phyloP scores from a whole-genome alignment of 345 rosid species.

The Psidium guajava region DNA sequence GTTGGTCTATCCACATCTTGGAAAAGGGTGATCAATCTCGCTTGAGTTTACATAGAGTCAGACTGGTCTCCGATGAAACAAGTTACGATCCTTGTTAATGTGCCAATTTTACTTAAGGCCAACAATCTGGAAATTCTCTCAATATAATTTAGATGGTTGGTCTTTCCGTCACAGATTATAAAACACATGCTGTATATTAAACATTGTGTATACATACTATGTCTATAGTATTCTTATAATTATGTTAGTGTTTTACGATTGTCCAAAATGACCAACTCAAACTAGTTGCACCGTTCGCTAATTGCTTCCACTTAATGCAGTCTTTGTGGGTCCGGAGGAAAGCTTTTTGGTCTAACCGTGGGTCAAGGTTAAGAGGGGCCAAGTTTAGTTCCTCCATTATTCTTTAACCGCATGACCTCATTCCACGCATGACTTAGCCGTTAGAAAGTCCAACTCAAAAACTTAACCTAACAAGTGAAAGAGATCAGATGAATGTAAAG shows the following conservation, averaged over 20 bases:
- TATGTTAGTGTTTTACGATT: neutral
- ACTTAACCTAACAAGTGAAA: no score
- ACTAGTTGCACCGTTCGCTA: neutral
- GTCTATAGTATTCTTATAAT: neutral
- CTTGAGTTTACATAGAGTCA: neutral
- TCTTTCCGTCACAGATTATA: neutral
- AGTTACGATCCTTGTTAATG: neutral
- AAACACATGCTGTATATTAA: neutral
- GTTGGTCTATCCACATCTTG: neutral
- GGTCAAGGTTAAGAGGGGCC: neutral
- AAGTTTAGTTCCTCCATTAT: neutral
- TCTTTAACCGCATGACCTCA: neutral
- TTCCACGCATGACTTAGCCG: neutral
- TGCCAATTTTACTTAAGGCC: no score
- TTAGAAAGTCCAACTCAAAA: no score
- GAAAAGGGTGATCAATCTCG: neutral
- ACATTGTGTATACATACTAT: neutral
- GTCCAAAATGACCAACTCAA: neutral
- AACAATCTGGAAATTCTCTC: neutral
- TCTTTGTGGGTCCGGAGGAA: neutral
- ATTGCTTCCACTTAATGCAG: neutral
- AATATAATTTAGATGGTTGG: neutral
- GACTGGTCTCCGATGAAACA: neutral
- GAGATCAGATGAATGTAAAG: no score
- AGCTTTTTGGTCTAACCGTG: neutral